These are phyloP conservation scores for Amphicarpaea edgeworthii DNA, from an alignment of 306 rosid genomes.

Conservation along the genomic window DNA sequence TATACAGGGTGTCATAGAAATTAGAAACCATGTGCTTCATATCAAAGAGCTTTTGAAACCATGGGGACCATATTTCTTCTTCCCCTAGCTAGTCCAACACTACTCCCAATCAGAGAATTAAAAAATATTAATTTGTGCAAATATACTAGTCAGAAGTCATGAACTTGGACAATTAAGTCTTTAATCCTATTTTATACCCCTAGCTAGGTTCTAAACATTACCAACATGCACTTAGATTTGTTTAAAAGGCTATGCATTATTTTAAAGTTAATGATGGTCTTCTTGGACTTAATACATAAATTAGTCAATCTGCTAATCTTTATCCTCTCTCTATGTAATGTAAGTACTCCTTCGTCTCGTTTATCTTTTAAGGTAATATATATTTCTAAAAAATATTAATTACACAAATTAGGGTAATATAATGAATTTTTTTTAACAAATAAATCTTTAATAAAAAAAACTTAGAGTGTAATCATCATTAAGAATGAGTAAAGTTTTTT, in stretches of 20 bases:
- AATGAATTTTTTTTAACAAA: too few species aligned
- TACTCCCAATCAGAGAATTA: neutral
- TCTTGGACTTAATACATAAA: neutral
- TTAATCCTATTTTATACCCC: slow-evolving; percentile 28
- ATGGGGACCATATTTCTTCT: slow-evolving; percentile 46
- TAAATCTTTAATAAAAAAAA: too few species aligned
- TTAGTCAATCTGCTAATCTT: neutral
- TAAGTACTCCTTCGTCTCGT: neutral
- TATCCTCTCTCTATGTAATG: neutral
- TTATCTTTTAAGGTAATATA: too few species aligned
- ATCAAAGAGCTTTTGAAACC: slow-evolving; percentile 3
- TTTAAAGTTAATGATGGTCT: slow-evolving; percentile 11
- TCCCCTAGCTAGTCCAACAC: neutral
- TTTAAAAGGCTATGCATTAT: slow-evolving; percentile 43
- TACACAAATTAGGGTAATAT: too few species aligned
- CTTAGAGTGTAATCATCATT: too few species aligned
- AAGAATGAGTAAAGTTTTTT: too few species aligned
- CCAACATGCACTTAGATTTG: slow-evolving; percentile 14
- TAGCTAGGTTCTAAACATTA: slow-evolving; percentile 26
- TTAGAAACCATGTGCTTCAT: slow-evolving; percentile 1
- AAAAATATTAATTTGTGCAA: slow-evolving; percentile 37
- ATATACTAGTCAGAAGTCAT: slow-evolving; percentile 39
- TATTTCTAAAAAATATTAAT: too few species aligned
- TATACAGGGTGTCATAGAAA: slow-evolving; percentile 27
- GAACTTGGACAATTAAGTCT: slow-evolving; percentile 33